phyloP scores from a whole-genome alignment of 2,329 filamentous ascomycete genomes.

The Stemphylium lycopersici region DNA sequence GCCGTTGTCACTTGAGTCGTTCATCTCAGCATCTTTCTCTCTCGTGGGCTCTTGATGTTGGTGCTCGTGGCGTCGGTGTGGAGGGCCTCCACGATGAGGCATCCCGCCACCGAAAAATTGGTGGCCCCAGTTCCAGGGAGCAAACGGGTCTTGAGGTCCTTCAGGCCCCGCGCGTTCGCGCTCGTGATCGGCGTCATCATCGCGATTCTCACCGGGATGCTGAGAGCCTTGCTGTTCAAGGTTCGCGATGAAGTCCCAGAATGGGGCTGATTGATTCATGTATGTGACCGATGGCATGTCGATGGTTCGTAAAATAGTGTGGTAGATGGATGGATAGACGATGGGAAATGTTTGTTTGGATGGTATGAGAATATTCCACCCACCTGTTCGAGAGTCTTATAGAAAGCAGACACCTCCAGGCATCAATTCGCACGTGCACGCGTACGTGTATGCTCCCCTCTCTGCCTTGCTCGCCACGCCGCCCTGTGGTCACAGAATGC shows the following conservation, averaged over 20 bases:
- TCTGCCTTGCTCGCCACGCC: slow-evolving; percentile 31
- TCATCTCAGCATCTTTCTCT: slow-evolving; percentile 23
- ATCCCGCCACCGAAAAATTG: slow-evolving; percentile 36
- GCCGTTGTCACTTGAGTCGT: slow-evolving; percentile 32
- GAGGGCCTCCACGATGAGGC: slow-evolving; percentile 40
- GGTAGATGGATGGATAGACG: slow-evolving; percentile 13
- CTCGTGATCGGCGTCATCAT: slow-evolving; percentile 31
- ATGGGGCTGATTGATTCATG: slow-evolving; percentile 59
- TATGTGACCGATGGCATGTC: slow-evolving; percentile 61
- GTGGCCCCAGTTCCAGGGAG: slow-evolving; percentile 45
- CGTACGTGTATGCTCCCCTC: slow-evolving; percentile 34
- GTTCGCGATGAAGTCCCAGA: slow-evolving; percentile 62
- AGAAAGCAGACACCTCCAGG: slow-evolving; percentile 29
- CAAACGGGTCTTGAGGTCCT: slow-evolving; percentile 27
- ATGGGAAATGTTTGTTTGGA: slow-evolving; percentile 11
- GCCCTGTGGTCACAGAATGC: slow-evolving; percentile 7
- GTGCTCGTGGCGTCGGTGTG: slow-evolving; percentile 29
- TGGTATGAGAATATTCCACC: slow-evolving; percentile 9
- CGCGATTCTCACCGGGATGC: slow-evolving; percentile 50
- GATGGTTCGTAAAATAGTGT: slow-evolving; percentile 7
- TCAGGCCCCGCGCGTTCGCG: slow-evolving; percentile 30
- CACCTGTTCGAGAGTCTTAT: slow-evolving; percentile 32
- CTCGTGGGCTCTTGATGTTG: slow-evolving; percentile 21
- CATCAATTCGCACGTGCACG: slow-evolving; percentile 38
- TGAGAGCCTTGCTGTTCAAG: slow-evolving; percentile 55